Evolutionary conservation across 1,139 yeast genomes (phyloP).

Genomic region (Blastobotrys elegans): DNA sequence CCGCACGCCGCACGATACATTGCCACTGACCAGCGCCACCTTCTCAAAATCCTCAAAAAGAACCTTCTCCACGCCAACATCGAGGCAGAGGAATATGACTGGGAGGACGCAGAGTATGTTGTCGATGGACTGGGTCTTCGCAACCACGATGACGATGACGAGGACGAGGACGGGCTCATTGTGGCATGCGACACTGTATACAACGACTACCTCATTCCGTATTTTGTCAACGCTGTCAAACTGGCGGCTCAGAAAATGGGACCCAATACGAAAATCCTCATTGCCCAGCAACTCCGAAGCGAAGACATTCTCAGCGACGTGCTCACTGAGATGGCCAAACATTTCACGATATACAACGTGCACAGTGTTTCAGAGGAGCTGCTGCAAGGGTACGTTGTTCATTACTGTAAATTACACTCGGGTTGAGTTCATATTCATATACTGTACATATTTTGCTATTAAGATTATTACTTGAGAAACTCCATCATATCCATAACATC

Average conservation of each 20-base stretch:
- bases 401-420: slow-evolving; percentile 24
- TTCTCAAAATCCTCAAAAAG: slow-evolving; percentile 38
- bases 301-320: slow-evolving; percentile 48
- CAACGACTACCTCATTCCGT: slow-evolving; percentile 56
- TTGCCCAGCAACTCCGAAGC: slow-evolving; percentile 56
- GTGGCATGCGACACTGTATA: slow-evolving; percentile 69
- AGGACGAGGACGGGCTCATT: slow-evolving; percentile 32
- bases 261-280: slow-evolving; percentile 37
- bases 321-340: slow-evolving; percentile 37
- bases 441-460: too few relatives aligned
- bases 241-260: slow-evolving; percentile 29
- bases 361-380: slow-evolving; percentile 31
- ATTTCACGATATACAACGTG: slow-evolving; percentile 43
- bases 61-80: slow-evolving; percentile 42
- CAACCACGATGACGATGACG: slow-evolving; percentile 10
- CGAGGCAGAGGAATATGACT: slow-evolving; percentile 53
- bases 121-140: slow-evolving; percentile 13
- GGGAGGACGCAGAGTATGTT: slow-evolving; percentile 48
- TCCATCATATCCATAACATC: slow-evolving; percentile 20
- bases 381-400: slow-evolving; percentile 44
- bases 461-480: slow-evolving; percentile 17
- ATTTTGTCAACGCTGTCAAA: slow-evolving; percentile 44
- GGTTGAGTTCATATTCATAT: neutral
- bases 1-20: slow-evolving; percentile 39
- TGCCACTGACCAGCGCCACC: slow-evolving; percentile 59